Percentiles rank a stretch among this genome's conserved stretches.
Evolutionary conservation across 2,329 filamentous ascomycete genomes (phyloP).

Genomic region (Helotiales sp.): DNA sequence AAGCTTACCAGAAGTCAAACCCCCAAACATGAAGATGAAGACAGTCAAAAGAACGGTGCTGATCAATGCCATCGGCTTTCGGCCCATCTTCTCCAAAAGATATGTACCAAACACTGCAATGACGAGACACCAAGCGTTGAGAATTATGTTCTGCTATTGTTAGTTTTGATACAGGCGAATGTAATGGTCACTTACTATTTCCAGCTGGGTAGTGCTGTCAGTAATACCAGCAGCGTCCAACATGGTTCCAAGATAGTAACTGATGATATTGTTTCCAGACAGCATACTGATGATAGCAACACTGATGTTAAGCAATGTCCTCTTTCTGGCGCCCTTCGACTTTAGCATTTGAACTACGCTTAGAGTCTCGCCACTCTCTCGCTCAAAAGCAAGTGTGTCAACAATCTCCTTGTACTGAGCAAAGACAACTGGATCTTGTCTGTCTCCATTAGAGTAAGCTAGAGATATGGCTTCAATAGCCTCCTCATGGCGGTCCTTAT

Average conservation of each 20-base stretch:
- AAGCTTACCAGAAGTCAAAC: conserved; percentile 50
- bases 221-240: not conserved
- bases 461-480: conserved; percentile 45
- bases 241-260: conserved; percentile 1
- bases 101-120: conserved; percentile 44
- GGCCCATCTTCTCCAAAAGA: conserved; percentile 43
- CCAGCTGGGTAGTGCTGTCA: not conserved
- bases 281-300: conserved; percentile 52
- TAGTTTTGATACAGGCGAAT: not conserved
- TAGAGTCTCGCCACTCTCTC: conserved; percentile 40
- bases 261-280: not conserved
- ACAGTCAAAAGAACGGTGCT: conserved; percentile 40
- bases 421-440: conserved; percentile 44
- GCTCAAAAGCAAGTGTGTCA: conserved; percentile 45
- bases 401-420: conserved; percentile 44
- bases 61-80: conserved; percentile 44
- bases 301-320: conserved; percentile 48
- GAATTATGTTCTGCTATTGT: conserved; percentile 43
- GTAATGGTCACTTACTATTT: conserved; percentile 13
- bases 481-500: conserved; percentile 46
- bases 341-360: conserved; percentile 40
- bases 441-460: conserved; percentile 55
- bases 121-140: conserved; percentile 49
- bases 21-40: conserved; percentile 52
- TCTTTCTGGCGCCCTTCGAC: conserved; percentile 51